Base-by-base conservation (phyloP, 2,329 filamentous ascomycete genomes). In the Calycina marina region DNA sequence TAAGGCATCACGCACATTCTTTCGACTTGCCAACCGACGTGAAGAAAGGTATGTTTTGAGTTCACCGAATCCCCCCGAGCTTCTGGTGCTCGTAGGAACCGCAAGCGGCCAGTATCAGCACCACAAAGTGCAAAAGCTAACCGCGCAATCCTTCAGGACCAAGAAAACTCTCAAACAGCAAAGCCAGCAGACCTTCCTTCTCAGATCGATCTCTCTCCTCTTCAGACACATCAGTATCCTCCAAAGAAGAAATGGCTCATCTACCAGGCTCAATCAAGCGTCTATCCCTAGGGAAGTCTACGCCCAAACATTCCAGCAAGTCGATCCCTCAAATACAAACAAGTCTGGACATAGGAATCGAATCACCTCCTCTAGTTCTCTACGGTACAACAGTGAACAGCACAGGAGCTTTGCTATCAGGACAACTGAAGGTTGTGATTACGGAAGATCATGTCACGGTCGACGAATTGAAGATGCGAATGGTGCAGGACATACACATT, bases 371-470 rank as follows among this genome's bases (percentile, higher is more conserved):
- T 6, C 66, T 88, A 12, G 71, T 94, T 28, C 77, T 93, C 58
- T 82, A 90, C 49, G 85, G 85, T 40, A 63, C 68, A 14, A 65
- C 81, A 1, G 67, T 75, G 40, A 67, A 70, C 43, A 93, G 85
- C 46, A 79, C 77, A 3, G 88, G 88, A 35, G 84, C 85, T 5
- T 62, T 94, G 38, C 70, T 94, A 31, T 92, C 84, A 1, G 85
- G 85, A 17, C 80, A 84, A 53, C 62, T 96, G 45, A 72, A 77
- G 46, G 58, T 96, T 34, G 63, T 72, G 24, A 70, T 93, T 47
- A 67, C 69, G 40, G 77, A 85, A 32, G 68, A 73, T 5, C 53
- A 55, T 4, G 61, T 79, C 36, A 67, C 83, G 29, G 58, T 94
- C 27, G 73, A 81, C 39, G 72, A 66, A 37, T 78, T 94, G 50